phyloP scores from a whole-genome alignment of 2,329 filamentous ascomycete genomes.

The Anthostomella pinea region DNA sequence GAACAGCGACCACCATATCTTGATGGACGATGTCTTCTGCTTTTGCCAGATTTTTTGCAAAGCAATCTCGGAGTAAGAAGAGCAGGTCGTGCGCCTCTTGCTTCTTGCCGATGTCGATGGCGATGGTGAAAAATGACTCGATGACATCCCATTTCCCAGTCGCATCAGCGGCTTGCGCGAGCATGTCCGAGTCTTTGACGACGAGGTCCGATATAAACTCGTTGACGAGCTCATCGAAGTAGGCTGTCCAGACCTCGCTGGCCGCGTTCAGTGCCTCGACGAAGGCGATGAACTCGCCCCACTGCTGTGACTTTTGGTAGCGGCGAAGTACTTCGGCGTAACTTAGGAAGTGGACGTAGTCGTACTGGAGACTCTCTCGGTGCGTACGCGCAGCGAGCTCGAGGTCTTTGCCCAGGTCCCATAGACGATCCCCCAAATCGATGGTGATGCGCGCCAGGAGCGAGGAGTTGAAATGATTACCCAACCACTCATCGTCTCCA shows the following conservation, averaged over 20 bases:
- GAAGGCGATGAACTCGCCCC: constrained; percentile 27
- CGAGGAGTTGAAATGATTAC: constrained; percentile 22
- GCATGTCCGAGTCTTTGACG: constrained; percentile 18
- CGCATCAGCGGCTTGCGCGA: constrained; percentile 26
- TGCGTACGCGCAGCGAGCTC: constrained; percentile 23
- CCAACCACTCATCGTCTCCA: constrained; percentile 19
- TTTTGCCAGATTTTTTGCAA: constrained; percentile 22
- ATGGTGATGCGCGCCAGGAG: constrained; percentile 30
- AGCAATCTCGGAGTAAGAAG: constrained; percentile 26
- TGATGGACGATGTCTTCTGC: constrained; percentile 15
- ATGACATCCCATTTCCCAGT: constrained; percentile 28
- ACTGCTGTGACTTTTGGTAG: constrained; percentile 21
- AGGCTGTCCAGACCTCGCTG: constrained; percentile 23
- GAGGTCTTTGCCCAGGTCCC: constrained; percentile 25
- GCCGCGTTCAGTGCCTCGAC: constrained; percentile 24
- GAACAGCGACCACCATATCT: constrained; percentile 21
- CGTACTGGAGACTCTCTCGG: constrained; percentile 26
- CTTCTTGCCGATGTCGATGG: constrained; percentile 22
- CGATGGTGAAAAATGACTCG: constrained; percentile 24
- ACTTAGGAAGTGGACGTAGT: constrained; percentile 27
- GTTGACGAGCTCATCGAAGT: constrained; percentile 30
- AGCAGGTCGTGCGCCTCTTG: constrained; percentile 26
- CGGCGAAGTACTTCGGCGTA: constrained; percentile 22
- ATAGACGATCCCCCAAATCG: constrained; percentile 28
- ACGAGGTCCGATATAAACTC: constrained; percentile 24